These are phyloP conservation scores for Myxozyma monticola DNA, from an alignment of 805 yeast species.

Conservation along the genomic window DNA sequence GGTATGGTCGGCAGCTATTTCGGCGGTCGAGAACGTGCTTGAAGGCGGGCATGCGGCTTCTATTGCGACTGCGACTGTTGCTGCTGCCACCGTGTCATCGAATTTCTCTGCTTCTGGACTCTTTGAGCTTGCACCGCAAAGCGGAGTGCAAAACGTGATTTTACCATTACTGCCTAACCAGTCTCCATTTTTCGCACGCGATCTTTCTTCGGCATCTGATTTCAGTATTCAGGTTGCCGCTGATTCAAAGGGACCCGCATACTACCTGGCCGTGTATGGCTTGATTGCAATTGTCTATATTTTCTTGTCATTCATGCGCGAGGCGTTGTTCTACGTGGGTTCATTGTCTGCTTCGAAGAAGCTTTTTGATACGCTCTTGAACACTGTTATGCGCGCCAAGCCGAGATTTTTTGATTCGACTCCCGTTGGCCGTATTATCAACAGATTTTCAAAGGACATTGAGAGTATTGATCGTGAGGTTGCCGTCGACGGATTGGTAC, in stretches of 20 bases:
- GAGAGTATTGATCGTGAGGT: slow-evolving; percentile 93
- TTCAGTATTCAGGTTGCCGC: neutral
- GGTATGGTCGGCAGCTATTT: slow-evolving; percentile 59
- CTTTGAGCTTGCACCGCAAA: slow-evolving; percentile 15
- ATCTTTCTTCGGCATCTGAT: neutral
- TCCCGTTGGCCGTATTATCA: slow-evolving; percentile 94
- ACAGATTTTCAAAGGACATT: slow-evolving; percentile 91
- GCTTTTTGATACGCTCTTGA: slow-evolving; percentile 65
- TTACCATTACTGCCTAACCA: slow-evolving; percentile 2
- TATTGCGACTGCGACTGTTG: neutral
- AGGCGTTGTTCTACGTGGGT: slow-evolving; percentile 59
- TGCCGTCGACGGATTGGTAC: slow-evolving; percentile 74
- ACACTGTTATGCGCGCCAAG: slow-evolving; percentile 71
- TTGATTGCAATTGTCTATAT: slow-evolving; percentile 67
- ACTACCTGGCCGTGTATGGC: slow-evolving; percentile 68
- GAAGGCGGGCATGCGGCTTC: neutral
- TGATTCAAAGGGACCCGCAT: slow-evolving; percentile 36
- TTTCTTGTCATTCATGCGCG: slow-evolving; percentile 44
- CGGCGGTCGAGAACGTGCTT: slow-evolving; percentile 8
- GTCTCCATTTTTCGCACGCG: neutral
- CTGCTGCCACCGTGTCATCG: neutral
- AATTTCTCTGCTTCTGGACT: slow-evolving; percentile 5
- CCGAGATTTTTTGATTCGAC: slow-evolving; percentile 91
- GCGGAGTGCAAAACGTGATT: slow-evolving; percentile 18
- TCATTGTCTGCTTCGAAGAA: slow-evolving; percentile 78